Evolutionary conservation across 192 early-diverging fungal species (phyloP).

Genomic region (Coemansia sp.): DNA sequence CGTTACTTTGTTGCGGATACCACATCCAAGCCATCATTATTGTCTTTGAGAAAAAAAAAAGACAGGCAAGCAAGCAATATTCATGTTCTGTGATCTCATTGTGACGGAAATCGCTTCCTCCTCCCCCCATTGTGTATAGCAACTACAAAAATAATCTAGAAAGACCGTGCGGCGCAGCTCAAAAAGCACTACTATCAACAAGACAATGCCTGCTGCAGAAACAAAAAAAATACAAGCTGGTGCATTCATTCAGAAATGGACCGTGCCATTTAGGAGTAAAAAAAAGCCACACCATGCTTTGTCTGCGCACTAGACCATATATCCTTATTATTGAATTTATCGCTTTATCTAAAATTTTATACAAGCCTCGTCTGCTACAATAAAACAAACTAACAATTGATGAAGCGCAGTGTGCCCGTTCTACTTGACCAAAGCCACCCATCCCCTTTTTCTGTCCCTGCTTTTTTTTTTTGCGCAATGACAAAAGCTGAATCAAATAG

Average conservation of each 20-base stretch:
- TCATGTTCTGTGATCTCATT: slow-evolving; percentile 2
- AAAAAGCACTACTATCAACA: background rate
- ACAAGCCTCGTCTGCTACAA: background rate
- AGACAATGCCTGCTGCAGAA: background rate
- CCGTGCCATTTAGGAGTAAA: background rate
- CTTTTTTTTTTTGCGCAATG: background rate
- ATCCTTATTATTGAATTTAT: slow-evolving; percentile 1
- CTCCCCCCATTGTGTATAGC: background rate
- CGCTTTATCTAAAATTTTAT: background rate
- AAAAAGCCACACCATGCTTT: background rate
- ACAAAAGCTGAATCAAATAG: background rate
- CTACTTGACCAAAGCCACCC: background rate
- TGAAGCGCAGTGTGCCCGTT: background rate
- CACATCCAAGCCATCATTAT: background rate
- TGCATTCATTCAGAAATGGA: background rate
- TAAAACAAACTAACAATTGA: background rate
- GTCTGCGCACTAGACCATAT: slow-evolving; percentile 1
- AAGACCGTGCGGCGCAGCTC: slow-evolving; percentile 3
- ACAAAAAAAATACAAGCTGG: background rate
- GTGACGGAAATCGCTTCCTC: background rate
- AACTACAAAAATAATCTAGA: background rate
- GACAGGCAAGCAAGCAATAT: background rate
- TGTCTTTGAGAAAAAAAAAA: background rate
- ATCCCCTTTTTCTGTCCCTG: background rate
- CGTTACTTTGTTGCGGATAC: background rate